Evolutionary conservation across 345 rosid genomes (phyloP), one percentile per base, ranked within the genome.

Genomic region (Corchorus olitorius): DNA sequence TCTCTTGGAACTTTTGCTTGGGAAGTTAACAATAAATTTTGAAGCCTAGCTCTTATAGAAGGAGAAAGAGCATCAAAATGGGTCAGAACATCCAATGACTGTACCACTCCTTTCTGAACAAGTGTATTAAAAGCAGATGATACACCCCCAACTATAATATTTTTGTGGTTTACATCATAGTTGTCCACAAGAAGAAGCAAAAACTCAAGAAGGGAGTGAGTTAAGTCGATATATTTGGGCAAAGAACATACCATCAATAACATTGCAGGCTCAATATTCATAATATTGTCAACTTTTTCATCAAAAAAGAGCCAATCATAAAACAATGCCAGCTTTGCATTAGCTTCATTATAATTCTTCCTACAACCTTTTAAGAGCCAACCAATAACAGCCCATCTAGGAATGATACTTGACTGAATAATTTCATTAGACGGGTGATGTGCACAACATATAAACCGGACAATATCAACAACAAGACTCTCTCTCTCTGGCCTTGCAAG

Each of bases 201-300:
- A 79, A 86, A 91, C 11, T 93, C 99, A 56, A 95, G 91, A 61
- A 93, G 93, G 41, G 88, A 77, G 74, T 78, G 82, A 58, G 98
- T 90, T 34, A 93, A 85, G 63, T 81, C 90, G 27, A 83, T 78
- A 54, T 93, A 91, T 69, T 84, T 81, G 4, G 91, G 96, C 49
- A 93, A 82, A 7, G 99, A 95, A 85, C 81, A 86, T 22, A 87
- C 83, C 94, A 95, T 89, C 79, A 95, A 79, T 4, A 87, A 81
- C 81, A 93, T 81, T 43, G 97, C 98, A n/a, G 96, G 99, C 84
- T 95, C 99, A 34, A 95, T 88, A 78, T 88, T 92, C 99, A 90
- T 95, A 3, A 92, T 76, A 75, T 85, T 90, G 27, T 93, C 97
- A 14, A 81, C 43, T 69, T 70, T 87, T 75, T 86, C 98, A 41